Evolutionary conservation across 306 rosid species (phyloP).

Genomic region (Malus fusca): DNA sequence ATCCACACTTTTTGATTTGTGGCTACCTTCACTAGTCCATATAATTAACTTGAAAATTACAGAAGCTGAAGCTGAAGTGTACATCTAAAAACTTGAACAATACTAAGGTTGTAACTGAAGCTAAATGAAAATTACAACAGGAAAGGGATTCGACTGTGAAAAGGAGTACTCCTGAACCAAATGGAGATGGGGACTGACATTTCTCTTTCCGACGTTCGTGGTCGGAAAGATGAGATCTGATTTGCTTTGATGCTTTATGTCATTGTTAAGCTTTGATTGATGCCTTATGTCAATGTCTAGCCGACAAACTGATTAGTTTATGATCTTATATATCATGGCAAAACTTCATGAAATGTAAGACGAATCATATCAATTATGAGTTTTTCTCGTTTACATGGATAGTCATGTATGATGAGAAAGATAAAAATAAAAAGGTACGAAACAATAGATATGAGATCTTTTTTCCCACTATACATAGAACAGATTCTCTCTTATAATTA

Average conservation of each 20-base stretch:
- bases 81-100: too few species aligned
- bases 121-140: neutral
- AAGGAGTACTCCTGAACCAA: neutral
- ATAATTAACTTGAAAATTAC: neutral
- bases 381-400: neutral
- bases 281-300: neutral
- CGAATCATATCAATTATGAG: neutral
- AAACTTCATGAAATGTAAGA: neutral
- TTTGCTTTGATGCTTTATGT: neutral
- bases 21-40: neutral
- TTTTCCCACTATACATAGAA: too few species aligned
- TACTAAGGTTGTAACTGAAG: neutral
- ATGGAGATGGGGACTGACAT: too few species aligned
- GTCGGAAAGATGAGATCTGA: neutral
- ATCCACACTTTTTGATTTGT: neutral
- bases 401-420: neutral
- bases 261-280: neutral
- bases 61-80: neutral
- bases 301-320: neutral
- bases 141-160: neutral
- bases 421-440: neutral
- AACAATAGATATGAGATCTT: too few species aligned
- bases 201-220: neutral
- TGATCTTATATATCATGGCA: neutral
- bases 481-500: too few species aligned